Conservation (phyloP, 352 stramenopile genomes). For the Pythium volutum region DNA sequence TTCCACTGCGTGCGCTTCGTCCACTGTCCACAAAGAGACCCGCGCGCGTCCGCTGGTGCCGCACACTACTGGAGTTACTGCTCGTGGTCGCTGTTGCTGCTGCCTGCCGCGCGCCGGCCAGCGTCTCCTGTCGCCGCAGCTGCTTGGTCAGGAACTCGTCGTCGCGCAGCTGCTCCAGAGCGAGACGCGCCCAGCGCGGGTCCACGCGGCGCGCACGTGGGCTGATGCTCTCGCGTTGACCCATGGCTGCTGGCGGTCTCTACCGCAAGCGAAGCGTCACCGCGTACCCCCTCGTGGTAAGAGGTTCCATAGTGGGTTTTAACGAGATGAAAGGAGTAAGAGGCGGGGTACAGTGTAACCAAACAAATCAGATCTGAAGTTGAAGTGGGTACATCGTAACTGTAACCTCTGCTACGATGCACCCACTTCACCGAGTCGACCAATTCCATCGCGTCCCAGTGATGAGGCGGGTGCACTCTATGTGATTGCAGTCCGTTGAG, state of each 20-base stretch:
- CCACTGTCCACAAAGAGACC: slow-evolving; percentile 35
- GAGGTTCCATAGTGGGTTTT: too few relatives aligned
- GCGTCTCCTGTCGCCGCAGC: slow-evolving; percentile 50
- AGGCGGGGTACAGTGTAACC: too few relatives aligned
- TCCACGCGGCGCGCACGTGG: slow-evolving; percentile 37
- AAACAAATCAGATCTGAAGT: too few relatives aligned
- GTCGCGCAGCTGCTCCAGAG: slow-evolving; percentile 55
- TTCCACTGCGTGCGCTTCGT: not conserved
- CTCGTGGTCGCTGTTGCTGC: too few relatives aligned
- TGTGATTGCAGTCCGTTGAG: too few relatives aligned
- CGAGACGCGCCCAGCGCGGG: slow-evolving; percentile 62
- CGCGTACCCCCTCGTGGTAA: not conserved
- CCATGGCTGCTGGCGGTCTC: not conserved
- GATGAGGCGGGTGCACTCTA: too few relatives aligned
- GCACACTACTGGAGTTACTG: not conserved
- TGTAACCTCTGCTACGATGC: too few relatives aligned
- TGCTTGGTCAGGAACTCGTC: slow-evolving; percentile 73
- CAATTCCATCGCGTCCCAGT: too few relatives aligned
- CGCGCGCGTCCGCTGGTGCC: not conserved
- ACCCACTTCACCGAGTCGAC: too few relatives aligned
- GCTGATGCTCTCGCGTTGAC: slow-evolving; percentile 19
- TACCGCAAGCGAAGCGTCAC: not conserved
- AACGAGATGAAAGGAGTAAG: too few relatives aligned
- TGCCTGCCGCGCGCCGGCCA: slow-evolving; percentile 31
- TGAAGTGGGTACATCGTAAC: too few relatives aligned